Evolutionary conservation across 73 alveolate genomes (phyloP).

Genomic region (Stentor roeselii): DNA sequence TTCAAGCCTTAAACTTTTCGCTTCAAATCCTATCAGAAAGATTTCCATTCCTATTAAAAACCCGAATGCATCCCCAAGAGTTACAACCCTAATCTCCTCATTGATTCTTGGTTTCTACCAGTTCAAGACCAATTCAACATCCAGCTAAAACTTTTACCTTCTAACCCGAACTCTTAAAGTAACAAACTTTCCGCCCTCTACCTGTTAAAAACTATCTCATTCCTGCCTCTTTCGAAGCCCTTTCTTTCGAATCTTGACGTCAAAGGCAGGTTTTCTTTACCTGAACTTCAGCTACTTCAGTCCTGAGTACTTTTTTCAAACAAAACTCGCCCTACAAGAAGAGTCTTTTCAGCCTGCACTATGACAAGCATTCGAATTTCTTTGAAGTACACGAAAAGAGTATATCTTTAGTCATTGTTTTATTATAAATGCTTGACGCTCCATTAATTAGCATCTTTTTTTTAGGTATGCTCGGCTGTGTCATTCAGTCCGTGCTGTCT

Average conservation of each 20-base stretch:
- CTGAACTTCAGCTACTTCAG: neutral
- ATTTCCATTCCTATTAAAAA: neutral
- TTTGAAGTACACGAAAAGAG: neutral
- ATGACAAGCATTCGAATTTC: neutral
- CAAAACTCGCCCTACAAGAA: neutral
- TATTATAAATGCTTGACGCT: neutral
- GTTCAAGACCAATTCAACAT: neutral
- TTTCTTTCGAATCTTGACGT: neutral
- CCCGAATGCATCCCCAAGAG: neutral
- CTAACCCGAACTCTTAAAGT: neutral
- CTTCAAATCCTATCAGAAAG: neutral
- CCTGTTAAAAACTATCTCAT: neutral
- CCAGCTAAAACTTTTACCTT: neutral
- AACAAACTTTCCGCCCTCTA: neutral
- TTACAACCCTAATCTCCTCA: neutral
- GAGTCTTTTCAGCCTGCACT: conserved; percentile 2
- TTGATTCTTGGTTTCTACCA: neutral
- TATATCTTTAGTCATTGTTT: too few relatives aligned
- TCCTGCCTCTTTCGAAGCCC: neutral
- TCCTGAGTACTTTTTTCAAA: neutral
- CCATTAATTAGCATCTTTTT: neutral
- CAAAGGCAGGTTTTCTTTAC: neutral
- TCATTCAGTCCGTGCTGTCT: neutral
- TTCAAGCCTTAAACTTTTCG: neutral
- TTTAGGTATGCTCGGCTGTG: neutral